Evolutionary conservation across 257 asterid genomes (phyloP).

Genomic region (Euphrasia confusa): DNA sequence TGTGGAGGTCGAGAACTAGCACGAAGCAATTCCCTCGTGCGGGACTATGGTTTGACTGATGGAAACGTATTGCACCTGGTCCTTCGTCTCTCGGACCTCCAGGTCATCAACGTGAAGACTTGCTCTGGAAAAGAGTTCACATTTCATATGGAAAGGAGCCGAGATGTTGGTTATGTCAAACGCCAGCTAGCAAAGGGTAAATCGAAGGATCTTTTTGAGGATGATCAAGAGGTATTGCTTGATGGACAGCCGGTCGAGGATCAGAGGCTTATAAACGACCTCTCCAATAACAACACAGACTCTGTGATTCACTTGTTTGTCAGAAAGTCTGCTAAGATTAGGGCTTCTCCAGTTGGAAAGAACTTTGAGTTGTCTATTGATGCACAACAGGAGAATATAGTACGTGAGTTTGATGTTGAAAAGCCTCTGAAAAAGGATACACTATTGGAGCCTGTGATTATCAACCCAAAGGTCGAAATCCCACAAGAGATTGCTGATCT

Average conservation of each 20-base stretch:
- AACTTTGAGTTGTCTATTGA: slow-evolving; percentile 64
- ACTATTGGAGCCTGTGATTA: slow-evolving; percentile 60
- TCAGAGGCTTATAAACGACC: slow-evolving; percentile 63
- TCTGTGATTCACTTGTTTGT: slow-evolving; percentile 85
- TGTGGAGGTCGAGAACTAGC: slow-evolving; percentile 79
- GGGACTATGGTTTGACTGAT: slow-evolving; percentile 71
- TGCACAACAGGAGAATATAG: slow-evolving; percentile 37
- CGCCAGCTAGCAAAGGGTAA: slow-evolving; percentile 53
- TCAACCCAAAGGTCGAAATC: slow-evolving; percentile 59
- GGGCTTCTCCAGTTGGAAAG: slow-evolving; percentile 64
- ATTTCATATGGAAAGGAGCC: slow-evolving; percentile 62
- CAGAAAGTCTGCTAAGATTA: slow-evolving; percentile 61
- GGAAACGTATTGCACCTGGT: slow-evolving; percentile 83
- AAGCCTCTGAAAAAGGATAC: slow-evolving; percentile 37
- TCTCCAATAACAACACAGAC: slow-evolving; percentile 49
- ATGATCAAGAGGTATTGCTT: slow-evolving; percentile 73
- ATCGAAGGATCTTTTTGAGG: slow-evolving; percentile 27
- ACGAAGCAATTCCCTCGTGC: slow-evolving; percentile 62
- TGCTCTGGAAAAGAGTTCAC: slow-evolving; percentile 68
- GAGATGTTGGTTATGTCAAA: slow-evolving; percentile 70
- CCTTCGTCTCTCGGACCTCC: slow-evolving; percentile 68
- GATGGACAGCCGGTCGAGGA: slow-evolving; percentile 71
- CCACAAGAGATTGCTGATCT: slow-evolving; percentile 45
- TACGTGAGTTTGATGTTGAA: slow-evolving; percentile 24
- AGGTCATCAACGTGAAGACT: slow-evolving; percentile 57